Conservation (phyloP, 257 asterid genomes). For the Anisodus acutangulus region DNA sequence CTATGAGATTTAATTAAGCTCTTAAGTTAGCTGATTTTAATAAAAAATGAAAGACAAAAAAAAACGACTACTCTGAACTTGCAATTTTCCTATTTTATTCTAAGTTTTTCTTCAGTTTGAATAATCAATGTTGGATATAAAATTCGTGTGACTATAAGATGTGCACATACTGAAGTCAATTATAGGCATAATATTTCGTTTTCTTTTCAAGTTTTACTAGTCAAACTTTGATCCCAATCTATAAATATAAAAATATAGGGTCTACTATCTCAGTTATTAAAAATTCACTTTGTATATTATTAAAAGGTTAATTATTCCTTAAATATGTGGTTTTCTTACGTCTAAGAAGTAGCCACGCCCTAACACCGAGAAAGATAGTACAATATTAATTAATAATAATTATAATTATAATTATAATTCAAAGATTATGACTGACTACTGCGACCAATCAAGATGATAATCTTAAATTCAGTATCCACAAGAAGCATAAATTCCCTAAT, state of each 20-base stretch:
- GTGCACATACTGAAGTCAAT: slow-evolving; percentile 27
- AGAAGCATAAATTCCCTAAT: slow-evolving; percentile 24
- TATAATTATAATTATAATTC: slow-evolving; percentile 9
- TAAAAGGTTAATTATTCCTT: not conserved
- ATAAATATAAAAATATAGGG: not conserved
- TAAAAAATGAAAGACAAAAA: too few species aligned
- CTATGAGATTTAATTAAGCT: too few species aligned
- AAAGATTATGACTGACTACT: not conserved
- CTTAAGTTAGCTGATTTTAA: too few species aligned
- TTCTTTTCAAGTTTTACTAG: not conserved
- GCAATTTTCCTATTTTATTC: not conserved
- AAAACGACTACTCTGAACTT: not conserved
- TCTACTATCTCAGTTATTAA: slow-evolving; percentile 4
- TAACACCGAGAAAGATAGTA: not conserved
- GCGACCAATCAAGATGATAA: slow-evolving; percentile 8
- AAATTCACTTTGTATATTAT: not conserved
- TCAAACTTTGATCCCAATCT: slow-evolving; percentile 37
- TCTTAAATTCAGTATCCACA: not conserved
- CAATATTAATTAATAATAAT: too few species aligned
- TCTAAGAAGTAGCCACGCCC: slow-evolving; percentile 24
- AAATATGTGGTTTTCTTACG: not conserved
- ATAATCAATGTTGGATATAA: not conserved
- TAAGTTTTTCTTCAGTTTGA: not conserved
- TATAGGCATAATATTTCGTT: slow-evolving; percentile 21
- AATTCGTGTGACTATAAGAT: not conserved